Evolutionary conservation across 1,284 basidiomycete species (phyloP).

Genomic region (Leccinum subspadiceum): DNA sequence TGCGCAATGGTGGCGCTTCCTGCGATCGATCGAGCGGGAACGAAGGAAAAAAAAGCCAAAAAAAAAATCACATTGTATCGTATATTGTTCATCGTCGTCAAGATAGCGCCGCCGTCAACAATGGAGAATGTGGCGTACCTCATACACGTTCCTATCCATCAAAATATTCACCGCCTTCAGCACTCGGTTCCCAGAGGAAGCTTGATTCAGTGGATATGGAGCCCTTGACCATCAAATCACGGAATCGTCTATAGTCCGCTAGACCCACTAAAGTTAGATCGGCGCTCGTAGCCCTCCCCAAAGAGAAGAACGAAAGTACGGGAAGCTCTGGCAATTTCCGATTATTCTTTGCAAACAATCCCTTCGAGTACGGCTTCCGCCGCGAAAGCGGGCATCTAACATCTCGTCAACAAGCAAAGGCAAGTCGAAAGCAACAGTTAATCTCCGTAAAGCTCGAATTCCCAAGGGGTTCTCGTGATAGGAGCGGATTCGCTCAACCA

Average conservation of each 20-base stretch:
- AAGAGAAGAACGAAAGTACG: constrained; percentile 4
- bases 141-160: constrained; percentile 7
- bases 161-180: constrained; percentile 3
- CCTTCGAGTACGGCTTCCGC: constrained; percentile 16
- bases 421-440: constrained; percentile 21
- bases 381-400: constrained; percentile 18
- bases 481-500: constrained; percentile 69
- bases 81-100: constrained; percentile 4
- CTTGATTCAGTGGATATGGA: constrained; percentile 6
- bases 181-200: constrained; percentile 14
- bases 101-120: constrained; percentile 8
- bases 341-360: constrained; percentile 20
- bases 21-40: constrained; percentile 20
- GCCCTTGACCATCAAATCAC: constrained; percentile 10
- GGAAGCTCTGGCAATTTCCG: constrained; percentile 24
- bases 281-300: constrained; percentile 17
- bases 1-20: constrained; percentile 18
- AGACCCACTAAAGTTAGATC: constrained; percentile 23
- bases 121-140: constrained; percentile 19
- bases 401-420: constrained; percentile 16
- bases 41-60: not conserved
- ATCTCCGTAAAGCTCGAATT: constrained; percentile 58
- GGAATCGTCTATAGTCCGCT: constrained; percentile 18
- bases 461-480: constrained; percentile 57
- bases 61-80: constrained; percentile 5